Conservation (phyloP, 1,139 yeast genomes). For the Yamadazyma aaseri region DNA sequence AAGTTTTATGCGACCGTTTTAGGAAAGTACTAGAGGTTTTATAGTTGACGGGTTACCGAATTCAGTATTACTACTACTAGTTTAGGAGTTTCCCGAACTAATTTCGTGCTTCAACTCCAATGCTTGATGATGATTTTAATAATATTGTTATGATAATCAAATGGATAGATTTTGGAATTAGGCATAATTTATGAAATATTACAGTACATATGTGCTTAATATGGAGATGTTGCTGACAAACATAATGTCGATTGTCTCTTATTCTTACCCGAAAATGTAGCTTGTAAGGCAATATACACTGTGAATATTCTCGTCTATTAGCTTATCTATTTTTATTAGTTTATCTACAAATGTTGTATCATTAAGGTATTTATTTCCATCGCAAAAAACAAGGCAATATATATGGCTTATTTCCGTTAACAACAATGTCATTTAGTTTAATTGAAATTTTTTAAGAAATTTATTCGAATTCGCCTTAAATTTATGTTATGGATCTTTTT, state of each 20-base stretch:
- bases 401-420: neutral
- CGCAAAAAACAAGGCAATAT: neutral
- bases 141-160: too few relatives aligned
- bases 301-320: too few relatives aligned
- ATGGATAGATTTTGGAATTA: too few relatives aligned
- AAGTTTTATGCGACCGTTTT: neutral
- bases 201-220: neutral
- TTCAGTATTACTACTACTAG: neutral
- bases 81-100: too few relatives aligned
- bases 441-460: too few relatives aligned
- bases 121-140: too few relatives aligned
- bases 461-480: neutral
- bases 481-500: constrained; percentile 7
- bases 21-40: neutral
- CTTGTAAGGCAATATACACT: too few relatives aligned
- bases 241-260: too few relatives aligned
- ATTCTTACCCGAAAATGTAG: too few relatives aligned
- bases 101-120: too few relatives aligned
- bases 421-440: neutral
- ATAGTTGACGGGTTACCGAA: neutral
- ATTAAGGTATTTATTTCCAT: neutral
- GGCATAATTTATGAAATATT: neutral
- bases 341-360: neutral
- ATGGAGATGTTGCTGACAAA: neutral
- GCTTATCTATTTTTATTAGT: neutral